These are phyloP conservation scores for Barbatosphaeria neglecta DNA, from an alignment of 495 filamentous ascomycete species.

Conservation along the genomic window DNA sequence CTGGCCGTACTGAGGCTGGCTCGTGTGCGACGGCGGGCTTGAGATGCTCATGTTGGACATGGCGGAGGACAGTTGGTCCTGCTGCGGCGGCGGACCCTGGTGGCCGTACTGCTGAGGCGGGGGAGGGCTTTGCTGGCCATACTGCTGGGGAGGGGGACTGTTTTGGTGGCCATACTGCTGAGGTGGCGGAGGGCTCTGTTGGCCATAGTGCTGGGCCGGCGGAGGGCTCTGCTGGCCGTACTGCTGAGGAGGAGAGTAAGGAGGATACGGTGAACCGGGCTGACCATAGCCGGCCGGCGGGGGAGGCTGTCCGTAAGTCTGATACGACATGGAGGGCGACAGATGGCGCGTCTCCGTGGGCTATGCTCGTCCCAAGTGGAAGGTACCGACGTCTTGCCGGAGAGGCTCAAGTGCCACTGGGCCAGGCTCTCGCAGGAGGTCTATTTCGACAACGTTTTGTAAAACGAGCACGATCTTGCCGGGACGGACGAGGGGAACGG, in stretches of 20 bases:
- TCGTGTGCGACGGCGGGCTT: neutral
- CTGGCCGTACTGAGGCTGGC: neutral
- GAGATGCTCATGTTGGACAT: constrained; percentile 1
- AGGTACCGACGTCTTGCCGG: too few relatives aligned
- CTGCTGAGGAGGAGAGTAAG: neutral
- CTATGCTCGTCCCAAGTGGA: too few relatives aligned
- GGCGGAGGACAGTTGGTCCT: neutral
- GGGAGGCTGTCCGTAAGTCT: neutral
- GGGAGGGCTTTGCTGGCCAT: too few relatives aligned
- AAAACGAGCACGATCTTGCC: neutral
- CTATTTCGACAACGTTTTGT: too few relatives aligned
- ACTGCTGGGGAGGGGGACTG: neutral
- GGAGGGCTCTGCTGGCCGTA: neutral
- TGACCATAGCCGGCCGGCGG: neutral
- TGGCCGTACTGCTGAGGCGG: neutral
- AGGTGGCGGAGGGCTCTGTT: neutral
- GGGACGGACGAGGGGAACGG: neutral
- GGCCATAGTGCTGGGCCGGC: neutral
- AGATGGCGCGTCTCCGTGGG: too few relatives aligned
- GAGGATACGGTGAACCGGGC: neutral
- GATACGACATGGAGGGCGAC: neutral
- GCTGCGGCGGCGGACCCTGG: neutral
- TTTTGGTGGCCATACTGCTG: too few relatives aligned
- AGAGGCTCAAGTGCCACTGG: neutral
- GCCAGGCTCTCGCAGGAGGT: too few relatives aligned